Conservation (phyloP, 495 filamentous ascomycete species). For the Xeromyces bisporus region DNA sequence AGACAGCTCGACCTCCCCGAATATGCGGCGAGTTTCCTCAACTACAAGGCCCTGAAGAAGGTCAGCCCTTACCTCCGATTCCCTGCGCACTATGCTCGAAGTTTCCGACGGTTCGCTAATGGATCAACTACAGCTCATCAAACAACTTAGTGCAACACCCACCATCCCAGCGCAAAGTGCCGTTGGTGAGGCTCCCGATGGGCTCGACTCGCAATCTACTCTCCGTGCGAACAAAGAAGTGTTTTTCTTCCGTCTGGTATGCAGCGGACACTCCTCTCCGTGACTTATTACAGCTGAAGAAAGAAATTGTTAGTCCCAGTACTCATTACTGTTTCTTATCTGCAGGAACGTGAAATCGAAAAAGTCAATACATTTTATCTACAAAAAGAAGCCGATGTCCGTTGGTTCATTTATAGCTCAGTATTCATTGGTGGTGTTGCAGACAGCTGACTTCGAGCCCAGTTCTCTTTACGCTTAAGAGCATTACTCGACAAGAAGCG, state of each 20-base stretch:
- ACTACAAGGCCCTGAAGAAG: slow-evolving; percentile 98
- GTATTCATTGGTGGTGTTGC: slow-evolving; percentile 1
- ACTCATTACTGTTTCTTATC: background rate
- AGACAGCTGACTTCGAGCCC: slow-evolving; percentile 3
- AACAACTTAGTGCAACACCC: slow-evolving; percentile 84
- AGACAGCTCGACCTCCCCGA: slow-evolving; percentile 96
- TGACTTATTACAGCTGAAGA: background rate
- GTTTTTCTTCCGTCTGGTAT: slow-evolving; percentile 93
- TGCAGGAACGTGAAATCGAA: slow-evolving; percentile 86
- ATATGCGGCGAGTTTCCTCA: slow-evolving; percentile 97
- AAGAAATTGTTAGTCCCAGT: background rate
- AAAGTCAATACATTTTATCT: slow-evolving; percentile 97
- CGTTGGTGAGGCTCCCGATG: slow-evolving; percentile 26
- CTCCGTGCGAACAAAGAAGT: slow-evolving; percentile 94
- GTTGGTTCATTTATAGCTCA: slow-evolving; percentile 7
- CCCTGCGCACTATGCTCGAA: background rate
- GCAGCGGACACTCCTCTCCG: slow-evolving; percentile 9
- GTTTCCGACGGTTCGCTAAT: slow-evolving; percentile 2
- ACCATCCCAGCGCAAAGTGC: slow-evolving; percentile 60
- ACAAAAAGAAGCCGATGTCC: slow-evolving; percentile 93
- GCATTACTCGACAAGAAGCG: slow-evolving; percentile 90
- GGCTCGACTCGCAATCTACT: slow-evolving; percentile 64
- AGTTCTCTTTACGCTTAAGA: slow-evolving; percentile 85
- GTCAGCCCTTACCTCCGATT: slow-evolving; percentile 22
- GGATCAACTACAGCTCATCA: slow-evolving; percentile 61